Percentiles rank a stretch among this genome's conserved stretches.
Conservation (phyloP, 148 eudicot species). For the Rhododendron henanense region DNA sequence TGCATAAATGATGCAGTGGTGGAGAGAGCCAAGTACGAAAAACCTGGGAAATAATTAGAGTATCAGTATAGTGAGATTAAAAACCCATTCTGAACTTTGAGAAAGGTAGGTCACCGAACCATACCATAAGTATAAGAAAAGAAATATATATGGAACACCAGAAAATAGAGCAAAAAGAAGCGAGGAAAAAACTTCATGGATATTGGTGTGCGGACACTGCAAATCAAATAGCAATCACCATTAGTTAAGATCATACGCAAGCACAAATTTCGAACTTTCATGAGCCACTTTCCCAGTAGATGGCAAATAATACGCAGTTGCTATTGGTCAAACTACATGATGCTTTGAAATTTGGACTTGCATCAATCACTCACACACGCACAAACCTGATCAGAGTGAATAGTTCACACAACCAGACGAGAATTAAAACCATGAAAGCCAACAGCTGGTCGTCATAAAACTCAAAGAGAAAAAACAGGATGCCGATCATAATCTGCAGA, state of each 20-base stretch:
- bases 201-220: conserved; percentile 98
- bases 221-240: conserved; percentile 20
- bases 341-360: neutral
- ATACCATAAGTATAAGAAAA: conserved; percentile 91
- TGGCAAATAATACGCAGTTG: neutral
- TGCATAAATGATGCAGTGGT: conserved; percentile 97
- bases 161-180: conserved; percentile 91
- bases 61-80: neutral
- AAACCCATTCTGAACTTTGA: neutral
- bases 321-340: neutral
- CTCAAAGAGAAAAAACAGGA: conserved; percentile 93
- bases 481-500: conserved; percentile 97
- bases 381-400: conserved; percentile 90
- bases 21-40: conserved; percentile 88
- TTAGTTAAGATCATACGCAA: neutral
- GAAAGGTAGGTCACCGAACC: conserved; percentile 19
- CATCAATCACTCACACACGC: conserved; percentile 19
- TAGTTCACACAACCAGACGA: conserved; percentile 95
- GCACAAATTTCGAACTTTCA: neutral
- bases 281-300: neutral
- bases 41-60: conserved; percentile 41
- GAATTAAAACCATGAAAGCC: conserved; percentile 98
- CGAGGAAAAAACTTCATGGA: conserved; percentile 99
- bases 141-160: conserved; percentile 95
- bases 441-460: conserved; percentile 95